phyloP scores from a whole-genome alignment of 2,329 filamentous ascomycete genomes.

The Curvularia sp. region DNA sequence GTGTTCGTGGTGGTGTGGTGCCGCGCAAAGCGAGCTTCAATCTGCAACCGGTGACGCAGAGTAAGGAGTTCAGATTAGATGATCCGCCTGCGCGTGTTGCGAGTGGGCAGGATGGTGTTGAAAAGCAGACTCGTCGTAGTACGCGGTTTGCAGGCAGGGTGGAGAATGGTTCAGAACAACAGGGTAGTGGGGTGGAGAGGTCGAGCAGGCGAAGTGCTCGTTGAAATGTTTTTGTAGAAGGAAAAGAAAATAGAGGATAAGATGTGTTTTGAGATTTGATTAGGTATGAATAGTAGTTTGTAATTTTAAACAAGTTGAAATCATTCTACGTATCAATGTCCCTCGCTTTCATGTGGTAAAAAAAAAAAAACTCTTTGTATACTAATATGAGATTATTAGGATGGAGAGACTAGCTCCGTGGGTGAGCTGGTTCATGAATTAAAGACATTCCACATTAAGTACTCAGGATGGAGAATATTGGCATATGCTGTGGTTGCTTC shows the following conservation, averaged over 20 bases:
- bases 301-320: neutral
- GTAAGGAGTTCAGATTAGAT: slow-evolving; percentile 20
- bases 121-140: neutral
- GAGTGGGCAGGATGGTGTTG: neutral
- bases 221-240: neutral
- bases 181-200: neutral
- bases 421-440: no score
- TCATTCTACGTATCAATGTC: neutral
- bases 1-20: neutral
- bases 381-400: no score
- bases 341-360: neutral
- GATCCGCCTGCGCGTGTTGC: slow-evolving; percentile 24
- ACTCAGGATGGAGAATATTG: no score
- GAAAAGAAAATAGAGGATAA: neutral
- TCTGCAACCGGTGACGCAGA: slow-evolving; percentile 25
- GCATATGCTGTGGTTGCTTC: no score
- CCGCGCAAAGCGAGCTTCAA: slow-evolving; percentile 23
- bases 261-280: neutral
- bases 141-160: neutral
- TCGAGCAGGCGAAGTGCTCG: neutral
- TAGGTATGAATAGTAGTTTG: neutral
- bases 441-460: no score
- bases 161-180: neutral
- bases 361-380: neutral
- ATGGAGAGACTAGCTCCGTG: no score